Evolutionary conservation across 2,329 filamentous ascomycete genomes (phyloP), one percentile per base, ranked within the genome.

Genomic region (Cyphellophora europaea): DNA sequence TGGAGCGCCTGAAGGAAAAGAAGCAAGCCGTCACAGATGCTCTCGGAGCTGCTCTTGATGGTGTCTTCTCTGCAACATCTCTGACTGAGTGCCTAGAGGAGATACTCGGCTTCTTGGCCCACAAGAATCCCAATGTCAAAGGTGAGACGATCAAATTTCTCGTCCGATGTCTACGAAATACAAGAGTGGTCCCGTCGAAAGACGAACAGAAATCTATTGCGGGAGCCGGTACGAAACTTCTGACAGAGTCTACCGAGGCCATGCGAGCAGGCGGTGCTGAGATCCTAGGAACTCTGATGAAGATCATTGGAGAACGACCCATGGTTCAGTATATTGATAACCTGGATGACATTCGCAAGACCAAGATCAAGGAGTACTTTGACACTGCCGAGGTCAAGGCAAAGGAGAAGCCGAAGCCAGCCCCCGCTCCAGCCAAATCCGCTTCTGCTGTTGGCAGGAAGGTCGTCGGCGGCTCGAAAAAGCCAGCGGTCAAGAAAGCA

Each of bases 41-140:
- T 1, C 72, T 98, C 4, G 82, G 83, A 27, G 79, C 76, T 19
- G 91, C 88, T 0, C 68, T 96, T 5, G 91, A 98, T 54, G 69
- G 74, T 4, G 69, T 79, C 1, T 79, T 80, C 52, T 53, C 59
- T 3, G 66, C 74, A 1, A 88, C 87, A 0, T 76, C 69, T 45
- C 64, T 98, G 18, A 72, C 77, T 3, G 93, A 98, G 1, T 91
- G 85, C 49, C 62, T 96, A n/a, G 87, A 94, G 53, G 91, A 98
- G 43, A 93, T 86, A 5, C 61, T 85, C 1, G 74, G 91, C 38
- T 93, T 81, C 46, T 63, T 96, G 19, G 79, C 78, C 47, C 85
- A 94, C 71, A 98, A 98, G 62, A 98, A 98, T 54, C 91, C 91
- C 1, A 88, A 95, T 53, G 84, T 98, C 44, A 98, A 98, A 62